A percentile compares a stretch with the other conserved stretches of the same genome.
These are phyloP conservation scores for Sclerotiophoma versabilis DNA, from an alignment of 2,329 filamentous ascomycete species.

Conservation along the genomic window DNA sequence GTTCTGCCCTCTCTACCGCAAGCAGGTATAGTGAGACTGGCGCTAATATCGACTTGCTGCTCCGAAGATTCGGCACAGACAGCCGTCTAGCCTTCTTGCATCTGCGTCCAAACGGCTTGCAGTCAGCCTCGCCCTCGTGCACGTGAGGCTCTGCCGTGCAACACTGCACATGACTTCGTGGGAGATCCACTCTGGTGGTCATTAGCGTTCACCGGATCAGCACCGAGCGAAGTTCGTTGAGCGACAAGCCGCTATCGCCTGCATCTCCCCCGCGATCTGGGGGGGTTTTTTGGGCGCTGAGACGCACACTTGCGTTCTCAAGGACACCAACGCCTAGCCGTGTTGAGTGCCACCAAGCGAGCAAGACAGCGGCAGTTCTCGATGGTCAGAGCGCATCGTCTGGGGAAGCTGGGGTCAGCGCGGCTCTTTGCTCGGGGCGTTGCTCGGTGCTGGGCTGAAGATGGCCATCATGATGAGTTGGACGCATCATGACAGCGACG, in stretches of 20 bases:
- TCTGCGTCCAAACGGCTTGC: too few species aligned
- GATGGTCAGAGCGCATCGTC: conserved; percentile 4
- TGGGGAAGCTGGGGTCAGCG: conserved; percentile 15
- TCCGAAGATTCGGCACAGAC: neutral
- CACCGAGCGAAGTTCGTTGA: conserved; percentile 12
- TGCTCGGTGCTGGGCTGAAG: neutral
- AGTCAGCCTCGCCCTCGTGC: conserved; percentile 9
- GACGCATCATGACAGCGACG: neutral
- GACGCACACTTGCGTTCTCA: neutral
- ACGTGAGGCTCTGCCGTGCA: conserved; percentile 14
- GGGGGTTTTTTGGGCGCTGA: conserved; percentile 4
- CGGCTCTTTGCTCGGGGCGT: conserved; percentile 16
- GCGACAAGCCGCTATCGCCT: conserved; percentile 4
- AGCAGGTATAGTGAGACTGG: conserved; percentile 1
- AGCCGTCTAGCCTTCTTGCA: too few species aligned
- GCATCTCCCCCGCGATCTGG: conserved; percentile 1
- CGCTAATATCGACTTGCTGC: neutral
- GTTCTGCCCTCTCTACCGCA: neutral
- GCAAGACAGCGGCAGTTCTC: conserved; percentile 1
- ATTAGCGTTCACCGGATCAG: conserved; percentile 10
- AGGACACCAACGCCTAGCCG: conserved; percentile 10
- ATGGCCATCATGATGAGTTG: neutral
- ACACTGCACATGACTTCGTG: conserved; percentile 2
- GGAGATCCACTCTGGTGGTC: conserved; percentile 1
- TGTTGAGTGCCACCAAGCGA: conserved; percentile 5